phyloP scores from a whole-genome alignment of 2,329 filamentous ascomycete species.

The Sporothrix sp. region DNA sequence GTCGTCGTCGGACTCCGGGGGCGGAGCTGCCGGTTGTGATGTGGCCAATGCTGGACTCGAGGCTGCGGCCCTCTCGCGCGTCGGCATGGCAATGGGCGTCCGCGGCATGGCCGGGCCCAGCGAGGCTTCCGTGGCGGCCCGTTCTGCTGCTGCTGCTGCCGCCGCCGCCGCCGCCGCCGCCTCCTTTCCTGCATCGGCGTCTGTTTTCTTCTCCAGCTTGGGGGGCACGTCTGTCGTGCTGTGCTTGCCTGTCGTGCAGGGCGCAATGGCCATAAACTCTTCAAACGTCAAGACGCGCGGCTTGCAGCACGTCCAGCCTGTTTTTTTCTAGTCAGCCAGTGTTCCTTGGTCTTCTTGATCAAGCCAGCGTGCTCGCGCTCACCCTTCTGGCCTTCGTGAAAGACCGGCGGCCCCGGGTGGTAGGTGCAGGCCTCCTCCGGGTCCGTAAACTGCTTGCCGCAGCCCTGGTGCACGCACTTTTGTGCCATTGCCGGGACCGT shows the following conservation, averaged over 20 bases:
- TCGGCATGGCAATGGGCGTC: slow-evolving; percentile 33
- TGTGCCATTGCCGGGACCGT: slow-evolving; percentile 47
- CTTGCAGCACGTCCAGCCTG: slow-evolving; percentile 99
- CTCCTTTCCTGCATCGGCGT: slow-evolving; percentile 39
- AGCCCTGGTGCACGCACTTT: slow-evolving; percentile 95
- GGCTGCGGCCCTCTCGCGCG: slow-evolving; percentile 22
- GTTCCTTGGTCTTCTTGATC: too few species aligned
- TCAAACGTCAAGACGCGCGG: slow-evolving; percentile 93
- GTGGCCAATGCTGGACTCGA: slow-evolving; percentile 21
- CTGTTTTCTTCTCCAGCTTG: slow-evolving; percentile 51
- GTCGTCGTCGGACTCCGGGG: slow-evolving; percentile 78
- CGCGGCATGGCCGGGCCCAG: slow-evolving; percentile 29
- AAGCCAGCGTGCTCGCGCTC: too few species aligned
- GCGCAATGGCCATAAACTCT: slow-evolving; percentile 87
- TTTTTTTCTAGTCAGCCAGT: too few species aligned
- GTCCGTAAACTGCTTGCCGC: slow-evolving; percentile 79
- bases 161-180: slow-evolving; percentile 30
- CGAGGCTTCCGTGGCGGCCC: too few species aligned
- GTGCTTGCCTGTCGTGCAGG: slow-evolving; percentile 89
- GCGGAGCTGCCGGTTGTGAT: slow-evolving; percentile 39
- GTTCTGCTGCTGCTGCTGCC: background rate
- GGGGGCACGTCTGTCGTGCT: slow-evolving; percentile 69
- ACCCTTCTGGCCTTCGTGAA: slow-evolving; percentile 99
- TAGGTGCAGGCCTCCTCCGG: slow-evolving; percentile 76
- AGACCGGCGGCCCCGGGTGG: slow-evolving; percentile 87